These are phyloP conservation scores for Cryomyces antarcticus DNA, from an alignment of 495 filamentous ascomycete genomes.

Conservation along the genomic window DNA sequence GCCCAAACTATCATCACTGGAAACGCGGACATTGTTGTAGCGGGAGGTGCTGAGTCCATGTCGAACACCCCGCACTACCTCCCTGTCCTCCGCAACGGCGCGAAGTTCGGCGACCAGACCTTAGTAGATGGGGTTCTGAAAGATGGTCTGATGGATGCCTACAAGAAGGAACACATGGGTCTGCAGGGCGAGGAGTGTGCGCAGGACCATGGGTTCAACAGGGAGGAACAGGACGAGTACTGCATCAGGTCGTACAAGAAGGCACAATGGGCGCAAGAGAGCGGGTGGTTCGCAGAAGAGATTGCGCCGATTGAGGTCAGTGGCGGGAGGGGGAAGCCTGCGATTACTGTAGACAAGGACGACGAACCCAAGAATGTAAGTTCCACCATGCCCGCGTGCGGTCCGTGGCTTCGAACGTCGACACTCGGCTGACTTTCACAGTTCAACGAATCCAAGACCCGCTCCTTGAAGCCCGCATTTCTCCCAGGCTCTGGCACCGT, in stretches of 20 bases:
- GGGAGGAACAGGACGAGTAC: conserved; percentile 80
- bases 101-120: conserved; percentile 74
- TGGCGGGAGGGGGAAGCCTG: conserved; percentile 76
- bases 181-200: conserved; percentile 82
- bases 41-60: conserved; percentile 93
- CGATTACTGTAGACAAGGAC: conserved; percentile 59
- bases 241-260: conserved; percentile 82
- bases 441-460: conserved; percentile 84
- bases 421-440: conserved; percentile 7
- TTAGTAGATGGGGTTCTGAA: conserved; percentile 79
- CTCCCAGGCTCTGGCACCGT: conserved; percentile 67
- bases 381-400: not conserved
- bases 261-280: conserved; percentile 65
- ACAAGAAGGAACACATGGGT: conserved; percentile 88
- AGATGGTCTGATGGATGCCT: conserved; percentile 84
- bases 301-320: conserved; percentile 79
- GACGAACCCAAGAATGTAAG: conserved; percentile 85
- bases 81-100: conserved; percentile 56
- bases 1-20: conserved; percentile 94
- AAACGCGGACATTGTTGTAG: conserved; percentile 73
- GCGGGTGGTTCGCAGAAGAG: conserved; percentile 59
- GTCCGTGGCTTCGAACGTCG: not conserved
- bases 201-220: conserved; percentile 54
- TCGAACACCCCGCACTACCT: conserved; percentile 95
- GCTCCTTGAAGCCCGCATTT: conserved; percentile 68